Evolutionary conservation across 2,329 filamentous ascomycete species (phyloP).

Genomic region (Monosporascus sp.): DNA sequence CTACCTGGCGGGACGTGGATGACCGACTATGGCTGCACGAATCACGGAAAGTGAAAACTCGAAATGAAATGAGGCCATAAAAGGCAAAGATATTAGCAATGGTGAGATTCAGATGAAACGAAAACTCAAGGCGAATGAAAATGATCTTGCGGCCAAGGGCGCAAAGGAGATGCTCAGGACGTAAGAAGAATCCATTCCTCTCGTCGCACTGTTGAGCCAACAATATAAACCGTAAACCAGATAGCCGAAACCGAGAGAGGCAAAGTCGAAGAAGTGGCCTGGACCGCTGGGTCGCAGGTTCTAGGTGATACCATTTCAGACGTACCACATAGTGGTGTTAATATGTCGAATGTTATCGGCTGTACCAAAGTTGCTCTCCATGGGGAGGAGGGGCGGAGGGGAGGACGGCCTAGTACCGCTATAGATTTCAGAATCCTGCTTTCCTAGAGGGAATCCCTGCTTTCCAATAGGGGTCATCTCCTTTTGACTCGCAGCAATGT

Average conservation of each 20-base stretch:
- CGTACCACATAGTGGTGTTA: constrained; percentile 39
- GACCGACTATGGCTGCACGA: too few species aligned
- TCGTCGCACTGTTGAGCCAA: too few species aligned
- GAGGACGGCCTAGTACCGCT: constrained; percentile 7
- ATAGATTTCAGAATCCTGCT: constrained; percentile 17
- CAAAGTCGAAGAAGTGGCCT: background rate
- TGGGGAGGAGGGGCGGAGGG: constrained; percentile 23
- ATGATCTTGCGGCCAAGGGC: too few species aligned
- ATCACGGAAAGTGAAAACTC: too few species aligned
- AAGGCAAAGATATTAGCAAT: too few species aligned
- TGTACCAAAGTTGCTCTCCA: constrained; percentile 15
- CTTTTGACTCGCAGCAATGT: constrained; percentile 37
- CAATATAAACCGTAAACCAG: constrained; percentile 9
- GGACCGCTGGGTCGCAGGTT: background rate
- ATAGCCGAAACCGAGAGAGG: constrained; percentile 15
- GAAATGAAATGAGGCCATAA: too few species aligned
- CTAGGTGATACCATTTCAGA: constrained; percentile 20
- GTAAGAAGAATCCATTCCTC: too few species aligned
- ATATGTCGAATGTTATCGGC: constrained; percentile 21
- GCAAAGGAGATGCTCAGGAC: too few species aligned
- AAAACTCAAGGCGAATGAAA: too few species aligned
- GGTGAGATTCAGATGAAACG: too few species aligned
- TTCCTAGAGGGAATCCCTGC: constrained; percentile 28
- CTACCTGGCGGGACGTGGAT: too few species aligned
- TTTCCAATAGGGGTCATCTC: constrained; percentile 37